Evolutionary conservation across 805 yeast species (phyloP).

Genomic region (Crinitomyces ghanaensis): DNA sequence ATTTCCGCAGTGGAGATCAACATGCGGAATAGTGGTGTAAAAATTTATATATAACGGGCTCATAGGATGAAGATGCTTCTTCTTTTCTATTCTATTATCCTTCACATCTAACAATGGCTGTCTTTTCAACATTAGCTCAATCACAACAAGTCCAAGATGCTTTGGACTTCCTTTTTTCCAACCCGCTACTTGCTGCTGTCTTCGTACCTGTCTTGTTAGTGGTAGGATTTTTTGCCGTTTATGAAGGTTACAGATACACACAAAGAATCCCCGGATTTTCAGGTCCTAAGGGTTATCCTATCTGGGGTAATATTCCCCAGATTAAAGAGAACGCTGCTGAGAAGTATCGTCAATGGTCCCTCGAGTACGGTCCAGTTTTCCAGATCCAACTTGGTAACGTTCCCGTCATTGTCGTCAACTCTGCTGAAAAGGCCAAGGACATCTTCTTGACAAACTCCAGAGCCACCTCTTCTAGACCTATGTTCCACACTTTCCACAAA

Average conservation of each 20-base stretch:
- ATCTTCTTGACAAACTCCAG: conserved; percentile 21
- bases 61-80: too few species aligned
- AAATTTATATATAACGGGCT: too few species aligned
- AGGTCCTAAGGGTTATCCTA: conserved; percentile 16
- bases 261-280: conserved; percentile 10
- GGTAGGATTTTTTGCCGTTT: not conserved
- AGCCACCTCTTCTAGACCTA: conserved; percentile 41
- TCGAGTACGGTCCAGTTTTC: conserved; percentile 34
- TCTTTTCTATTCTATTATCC: too few species aligned
- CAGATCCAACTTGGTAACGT: conserved; percentile 51
- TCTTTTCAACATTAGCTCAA: too few species aligned
- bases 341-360: conserved; percentile 29
- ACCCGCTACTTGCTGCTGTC: not conserved
- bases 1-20: too few species aligned
- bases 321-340: conserved; percentile 1
- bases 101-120: too few species aligned
- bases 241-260: conserved; percentile 4
- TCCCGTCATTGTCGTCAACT: conserved; percentile 55
- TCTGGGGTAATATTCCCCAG: conserved; percentile 16
- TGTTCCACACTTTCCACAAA: conserved; percentile 53
- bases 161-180: too few species aligned
- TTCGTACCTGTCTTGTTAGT: not conserved
- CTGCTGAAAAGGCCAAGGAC: conserved; percentile 39
- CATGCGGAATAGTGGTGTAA: too few species aligned
- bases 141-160: too few species aligned